Evolutionary conservation across 2,329 filamentous ascomycete genomes (phyloP), one percentile per base, ranked within the genome.

Genomic region (Trichophaea hybrida): DNA sequence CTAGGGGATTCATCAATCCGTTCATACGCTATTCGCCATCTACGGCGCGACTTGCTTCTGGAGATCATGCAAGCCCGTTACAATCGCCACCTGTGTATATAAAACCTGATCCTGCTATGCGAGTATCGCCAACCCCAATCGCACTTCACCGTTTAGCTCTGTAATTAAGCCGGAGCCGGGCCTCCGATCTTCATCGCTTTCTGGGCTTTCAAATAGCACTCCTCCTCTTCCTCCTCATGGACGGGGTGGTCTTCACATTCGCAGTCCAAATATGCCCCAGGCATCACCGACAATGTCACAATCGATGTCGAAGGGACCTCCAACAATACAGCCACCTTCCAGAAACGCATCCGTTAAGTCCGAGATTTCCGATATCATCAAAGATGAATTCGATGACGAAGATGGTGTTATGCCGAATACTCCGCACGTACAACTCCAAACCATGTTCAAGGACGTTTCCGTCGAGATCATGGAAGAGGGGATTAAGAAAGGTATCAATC

Each of bases 401-500:
- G n/a, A 43, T 10, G 38, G n/a, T 10, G 40, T n/a, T 12, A 17
- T 12, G 24, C 48, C 48, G 5, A 33, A 24, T 6, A 35, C n/a
- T 6, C 24, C 38, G 5, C 59, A 60, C 54, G 54, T 60, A n/a
- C 60, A 62, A 33, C 54, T 62, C 6, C 60, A 62, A 31, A 37
- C 51, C n/a, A 17, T 62, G 6, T 60, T 62, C 24, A 40, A 60
- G 24, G 50, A 51, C 6, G 40, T 55, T 4, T 31, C 31, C 7
- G 48, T 60, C 12, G 17, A 60, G 6, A 58, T 37, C 32, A 70
- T 67, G 6, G 66, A 69, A 44, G 60, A 62, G 8, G 72, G 71
- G 13, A 73, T 76, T 2, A 60, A 69, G 43, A 68, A 70, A 43
- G 72, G 74, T 0, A 49, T 74, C 8, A 62, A 70, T 4, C 55